Conservation (phyloP, 2,329 filamentous ascomycete genomes). For the Microsporum ferrugineum region DNA sequence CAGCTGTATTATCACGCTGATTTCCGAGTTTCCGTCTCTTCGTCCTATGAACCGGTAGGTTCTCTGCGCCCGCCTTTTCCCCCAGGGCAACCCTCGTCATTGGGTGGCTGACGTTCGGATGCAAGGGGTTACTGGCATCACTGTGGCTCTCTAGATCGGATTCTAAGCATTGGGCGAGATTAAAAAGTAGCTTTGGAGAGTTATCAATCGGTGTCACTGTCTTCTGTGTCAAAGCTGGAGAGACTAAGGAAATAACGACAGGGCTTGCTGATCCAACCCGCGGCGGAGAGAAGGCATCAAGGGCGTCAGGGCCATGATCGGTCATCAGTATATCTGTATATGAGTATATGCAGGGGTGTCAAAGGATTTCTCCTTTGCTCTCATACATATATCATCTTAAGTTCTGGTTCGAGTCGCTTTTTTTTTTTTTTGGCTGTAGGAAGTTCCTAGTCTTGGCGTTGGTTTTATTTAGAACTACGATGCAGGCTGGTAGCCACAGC, state of each 20-base stretch:
- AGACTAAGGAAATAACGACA: not conserved
- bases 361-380: not conserved
- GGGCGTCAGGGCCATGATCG: not conserved
- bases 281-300: not conserved
- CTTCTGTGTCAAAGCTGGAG: not conserved
- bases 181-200: not conserved
- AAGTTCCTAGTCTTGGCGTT: not conserved
- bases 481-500: not conserved
- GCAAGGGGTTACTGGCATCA: not conserved
- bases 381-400: not conserved
- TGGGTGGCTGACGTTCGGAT: not conserved
- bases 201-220: not conserved
- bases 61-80: slow-evolving; percentile 8
- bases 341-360: not conserved
- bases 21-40: slow-evolving; percentile 1
- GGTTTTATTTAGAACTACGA: too few species aligned
- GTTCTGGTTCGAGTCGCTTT: not conserved
- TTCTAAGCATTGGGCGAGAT: not conserved
- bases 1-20: not conserved
- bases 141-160: not conserved
- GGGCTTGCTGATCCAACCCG: not conserved
- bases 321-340: not conserved
- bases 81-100: not conserved
- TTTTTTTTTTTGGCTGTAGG: not conserved
- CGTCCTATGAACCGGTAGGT: slow-evolving; percentile 4